Base-by-base conservation (phyloP, 1,284 basidiomycete genomes). In the Marasmius fiardii region DNA sequence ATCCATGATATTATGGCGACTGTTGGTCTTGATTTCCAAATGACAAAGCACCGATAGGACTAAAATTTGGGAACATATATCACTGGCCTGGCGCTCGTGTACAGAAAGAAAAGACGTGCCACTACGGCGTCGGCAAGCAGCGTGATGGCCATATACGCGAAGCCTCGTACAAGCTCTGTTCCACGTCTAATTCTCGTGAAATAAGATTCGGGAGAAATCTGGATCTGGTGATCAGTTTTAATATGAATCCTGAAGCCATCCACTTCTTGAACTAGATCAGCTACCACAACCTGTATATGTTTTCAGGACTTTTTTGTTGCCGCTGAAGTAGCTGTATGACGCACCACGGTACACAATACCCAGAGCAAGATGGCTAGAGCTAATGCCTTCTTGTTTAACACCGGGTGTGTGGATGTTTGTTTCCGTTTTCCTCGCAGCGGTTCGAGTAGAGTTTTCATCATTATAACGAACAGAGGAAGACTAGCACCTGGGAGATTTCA, bases 41-140 rank as follows among this genome's bases (percentile, higher is more conserved):
- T 44, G 4, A 48, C 28, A 23, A 35, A 54, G 11, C 53, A 47
- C 10, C 53, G 53, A 33, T 54, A 54, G 10, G 45, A 20, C 53
- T 54, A 20, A 10, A n/a, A 16, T 14, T 16, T 16, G 21, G 20
- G 35, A 26, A n/a, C 12, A 18, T 49, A 16, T 18, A 16, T 18
- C 5, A n/a, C 10, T 28, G 5, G 5, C 16, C 11, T 6, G 26
- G n/a, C 20, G 18, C 2, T 20, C n/a, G 24, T 12, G 18, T 23
- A n/a, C 24, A 12, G 28, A 48, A 21, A 12, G 26, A n/a, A 24
- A 20, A 33, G 31, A 41, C 53, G 20, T 26, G 48, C 53, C 44
- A 54, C 53, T 6, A 54, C 53, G 7, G 44, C 53, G 37, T 54
- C 53, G 11, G 53, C 53, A 2, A 54, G 34, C 16, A 54, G 18